Conservation (phyloP, 2,329 filamentous ascomycete genomes). For the Colletotrichum destructivum region DNA sequence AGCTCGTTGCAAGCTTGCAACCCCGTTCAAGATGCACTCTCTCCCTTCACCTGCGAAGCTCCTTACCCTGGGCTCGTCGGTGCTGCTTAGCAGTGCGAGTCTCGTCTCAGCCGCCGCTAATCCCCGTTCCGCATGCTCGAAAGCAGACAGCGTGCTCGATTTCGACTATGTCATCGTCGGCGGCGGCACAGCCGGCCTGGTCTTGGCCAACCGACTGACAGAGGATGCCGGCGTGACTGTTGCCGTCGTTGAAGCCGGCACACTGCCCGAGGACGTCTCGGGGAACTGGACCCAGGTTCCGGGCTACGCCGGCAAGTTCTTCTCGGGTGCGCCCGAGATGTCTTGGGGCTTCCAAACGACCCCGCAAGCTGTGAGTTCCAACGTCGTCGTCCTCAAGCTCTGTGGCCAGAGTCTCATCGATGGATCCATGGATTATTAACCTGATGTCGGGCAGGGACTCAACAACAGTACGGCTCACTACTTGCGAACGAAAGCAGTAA, state of each 20-base stretch:
- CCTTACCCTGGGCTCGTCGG: too few relatives aligned
- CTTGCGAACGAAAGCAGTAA: not conserved
- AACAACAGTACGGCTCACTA: not conserved
- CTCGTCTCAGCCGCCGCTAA: not conserved
- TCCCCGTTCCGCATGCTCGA: not conserved
- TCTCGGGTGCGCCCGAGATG: not conserved
- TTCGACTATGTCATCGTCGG: constrained; percentile 35
- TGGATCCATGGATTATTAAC: not conserved
- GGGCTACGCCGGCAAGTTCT: not conserved
- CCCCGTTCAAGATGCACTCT: too few relatives aligned
- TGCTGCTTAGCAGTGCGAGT: not conserved
- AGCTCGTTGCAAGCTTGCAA: too few relatives aligned
- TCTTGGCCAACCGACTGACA: constrained; percentile 45
- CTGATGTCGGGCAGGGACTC: not conserved
- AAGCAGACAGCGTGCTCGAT: not conserved
- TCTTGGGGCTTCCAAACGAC: not conserved
- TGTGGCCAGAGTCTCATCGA: not conserved
- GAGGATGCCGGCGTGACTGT: constrained; percentile 45
- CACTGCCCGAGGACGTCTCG: not conserved
- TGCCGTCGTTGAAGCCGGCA: constrained; percentile 47
- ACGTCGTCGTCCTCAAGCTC: too few relatives aligned
- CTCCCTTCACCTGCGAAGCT: too few relatives aligned
- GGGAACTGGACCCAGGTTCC: not conserved
- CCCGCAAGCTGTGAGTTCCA: not conserved
- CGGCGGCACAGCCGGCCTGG: not conserved